Evolutionary conservation across 2,329 filamentous ascomycete genomes (phyloP).

Genomic region (Waltergamsia citrina): DNA sequence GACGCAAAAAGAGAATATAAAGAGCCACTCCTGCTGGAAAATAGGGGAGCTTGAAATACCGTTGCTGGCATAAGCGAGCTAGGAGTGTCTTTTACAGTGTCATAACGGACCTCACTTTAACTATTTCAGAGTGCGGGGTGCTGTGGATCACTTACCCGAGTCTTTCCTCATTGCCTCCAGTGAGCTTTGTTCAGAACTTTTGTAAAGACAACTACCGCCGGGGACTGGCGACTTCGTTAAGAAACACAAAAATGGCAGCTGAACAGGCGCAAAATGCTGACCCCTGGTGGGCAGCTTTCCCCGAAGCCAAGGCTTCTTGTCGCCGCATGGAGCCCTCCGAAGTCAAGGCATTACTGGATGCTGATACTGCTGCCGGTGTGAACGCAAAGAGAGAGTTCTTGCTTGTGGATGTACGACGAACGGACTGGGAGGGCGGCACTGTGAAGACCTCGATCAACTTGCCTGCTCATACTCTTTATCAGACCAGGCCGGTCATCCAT

Average conservation of each 20-base stretch:
- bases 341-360: conserved; percentile 29
- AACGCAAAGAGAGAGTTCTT: conserved; percentile 21
- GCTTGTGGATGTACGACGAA: conserved; percentile 32
- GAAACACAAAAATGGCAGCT: conserved; percentile 2
- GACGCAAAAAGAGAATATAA: too few species aligned
- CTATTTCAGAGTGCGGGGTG: too few species aligned
- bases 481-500: conserved; percentile 31
- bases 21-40: too few species aligned
- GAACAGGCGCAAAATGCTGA: conserved; percentile 4
- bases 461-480: conserved; percentile 35
- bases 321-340: conserved; percentile 26
- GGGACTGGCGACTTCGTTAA: too few species aligned
- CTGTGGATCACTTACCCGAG: too few species aligned
- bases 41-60: too few species aligned
- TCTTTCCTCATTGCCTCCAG: too few species aligned
- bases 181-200: too few species aligned
- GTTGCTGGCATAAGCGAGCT: too few species aligned
- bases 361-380: conserved; percentile 13
- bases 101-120: too few species aligned
- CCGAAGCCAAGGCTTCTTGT: conserved; percentile 29
- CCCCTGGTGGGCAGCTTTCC: conserved; percentile 31
- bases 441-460: conserved; percentile 44
- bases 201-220: too few species aligned
- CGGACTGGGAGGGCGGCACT: conserved; percentile 41
- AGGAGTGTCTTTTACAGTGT: too few species aligned